Conservation (phyloP, 2,329 filamentous ascomycete species). For the Blumeria hordei region DNA sequence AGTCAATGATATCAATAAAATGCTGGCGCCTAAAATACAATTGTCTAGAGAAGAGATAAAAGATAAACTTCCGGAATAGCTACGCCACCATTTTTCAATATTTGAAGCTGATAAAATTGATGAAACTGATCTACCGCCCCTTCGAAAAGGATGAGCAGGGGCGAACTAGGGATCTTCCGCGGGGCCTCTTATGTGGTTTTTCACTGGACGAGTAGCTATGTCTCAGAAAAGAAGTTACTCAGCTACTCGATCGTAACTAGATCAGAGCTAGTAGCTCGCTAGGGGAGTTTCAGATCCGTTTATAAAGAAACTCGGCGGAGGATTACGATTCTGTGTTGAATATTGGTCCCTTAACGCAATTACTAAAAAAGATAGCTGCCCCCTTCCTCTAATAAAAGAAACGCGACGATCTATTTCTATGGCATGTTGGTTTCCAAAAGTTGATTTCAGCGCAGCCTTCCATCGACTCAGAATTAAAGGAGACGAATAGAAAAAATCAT, state of each 20-base stretch:
- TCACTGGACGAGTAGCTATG: background rate
- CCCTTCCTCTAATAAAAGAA: background rate
- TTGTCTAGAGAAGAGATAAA: background rate
- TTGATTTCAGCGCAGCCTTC: background rate
- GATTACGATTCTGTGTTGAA: background rate
- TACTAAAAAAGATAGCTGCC: background rate
- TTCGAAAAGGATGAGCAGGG: background rate
- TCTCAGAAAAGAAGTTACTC: background rate
- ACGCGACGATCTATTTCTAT: background rate
- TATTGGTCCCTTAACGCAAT: background rate
- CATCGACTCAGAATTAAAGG: background rate
- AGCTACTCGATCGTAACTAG: background rate
- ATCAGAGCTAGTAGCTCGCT: background rate
- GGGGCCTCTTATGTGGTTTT: background rate
- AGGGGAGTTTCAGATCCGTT: background rate
- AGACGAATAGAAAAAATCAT: background rate
- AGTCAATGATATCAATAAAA: slow-evolving; percentile 1
- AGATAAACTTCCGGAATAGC: background rate
- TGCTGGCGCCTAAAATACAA: background rate
- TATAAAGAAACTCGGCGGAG: background rate
- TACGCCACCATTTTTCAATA: background rate
- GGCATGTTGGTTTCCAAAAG: background rate
- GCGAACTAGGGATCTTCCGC: background rate
- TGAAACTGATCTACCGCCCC: background rate
- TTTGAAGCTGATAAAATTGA: background rate